A percentile compares a stretch with the other conserved stretches of the same genome.
Conservation (phyloP, 106 monocot species). For the Cymbidium sinense region DNA sequence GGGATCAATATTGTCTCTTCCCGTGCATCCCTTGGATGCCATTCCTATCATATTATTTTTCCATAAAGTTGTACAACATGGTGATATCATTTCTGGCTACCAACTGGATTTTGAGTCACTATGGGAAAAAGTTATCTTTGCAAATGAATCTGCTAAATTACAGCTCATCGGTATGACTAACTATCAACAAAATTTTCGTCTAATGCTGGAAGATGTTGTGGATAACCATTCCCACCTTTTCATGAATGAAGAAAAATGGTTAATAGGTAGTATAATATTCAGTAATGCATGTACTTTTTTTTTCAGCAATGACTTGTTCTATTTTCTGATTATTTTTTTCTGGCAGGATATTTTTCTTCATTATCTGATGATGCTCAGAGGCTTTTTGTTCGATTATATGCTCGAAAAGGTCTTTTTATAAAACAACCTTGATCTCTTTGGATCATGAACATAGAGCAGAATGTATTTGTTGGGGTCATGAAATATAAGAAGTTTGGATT, state of each 20-base stretch:
- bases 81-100: constrained; percentile 17
- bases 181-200: constrained; percentile 74
- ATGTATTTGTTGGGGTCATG: not conserved
- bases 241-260: constrained; percentile 44
- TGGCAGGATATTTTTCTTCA: constrained; percentile 51
- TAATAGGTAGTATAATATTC: constrained; percentile 50
- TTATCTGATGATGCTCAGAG: constrained; percentile 73
- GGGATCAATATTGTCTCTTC: constrained; percentile 58
- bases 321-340: not conserved
- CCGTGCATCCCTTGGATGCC: constrained; percentile 36
- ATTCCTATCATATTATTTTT: constrained; percentile 60
- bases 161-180: constrained; percentile 27
- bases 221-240: constrained; percentile 57
- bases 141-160: constrained; percentile 30
- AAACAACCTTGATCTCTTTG: not conserved
- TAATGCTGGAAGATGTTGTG: constrained; percentile 79
- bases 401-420: constrained; percentile 68
- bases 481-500: not conserved
- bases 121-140: constrained; percentile 40
- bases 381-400: constrained; percentile 75
- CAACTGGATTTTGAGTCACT: constrained; percentile 25
- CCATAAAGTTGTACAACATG: constrained; percentile 17
- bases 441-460: constrained; percentile 1
- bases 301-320: not conserved
- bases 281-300: not conserved